phyloP scores from a whole-genome alignment of 106 monocot species.

The Acorus calamus region DNA sequence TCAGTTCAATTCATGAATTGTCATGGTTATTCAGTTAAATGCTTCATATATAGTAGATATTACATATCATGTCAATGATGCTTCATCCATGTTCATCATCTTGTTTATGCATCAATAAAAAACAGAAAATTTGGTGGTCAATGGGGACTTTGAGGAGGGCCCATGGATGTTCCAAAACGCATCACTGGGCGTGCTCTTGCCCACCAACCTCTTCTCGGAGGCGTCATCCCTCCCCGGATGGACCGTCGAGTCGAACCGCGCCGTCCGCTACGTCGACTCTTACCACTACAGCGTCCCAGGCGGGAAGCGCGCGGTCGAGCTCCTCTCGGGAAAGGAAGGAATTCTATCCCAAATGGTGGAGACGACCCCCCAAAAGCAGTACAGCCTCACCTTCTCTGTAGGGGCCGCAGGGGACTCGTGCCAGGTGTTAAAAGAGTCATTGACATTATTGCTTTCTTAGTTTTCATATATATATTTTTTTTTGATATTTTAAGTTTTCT shows the following conservation, averaged over 20 bases:
- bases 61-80: no score
- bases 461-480: no score
- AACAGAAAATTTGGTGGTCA: slow-evolving; percentile 41
- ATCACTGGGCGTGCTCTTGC: slow-evolving; percentile 69
- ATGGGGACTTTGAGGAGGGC: slow-evolving; percentile 69
- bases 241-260: slow-evolving; percentile 90
- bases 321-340: slow-evolving; percentile 91
- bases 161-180: slow-evolving; percentile 60
- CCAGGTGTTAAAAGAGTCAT: neutral
- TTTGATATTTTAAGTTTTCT: no score
- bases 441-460: no score
- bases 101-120: no score
- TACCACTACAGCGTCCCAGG: slow-evolving; percentile 68
- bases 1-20: no score
- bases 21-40: no score
- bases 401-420: slow-evolving; percentile 71
- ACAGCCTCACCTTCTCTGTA: slow-evolving; percentile 60
- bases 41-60: no score
- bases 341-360: slow-evolving; percentile 96
- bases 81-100: no score
- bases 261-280: slow-evolving; percentile 78
- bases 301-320: slow-evolving; percentile 86
- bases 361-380: slow-evolving; percentile 55
- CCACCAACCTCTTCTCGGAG: slow-evolving; percentile 74
- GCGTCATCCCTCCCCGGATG: slow-evolving; percentile 71